Evolutionary conservation across 139 green algal species (phyloP).

Genomic region (Dunaliella sp.): DNA sequence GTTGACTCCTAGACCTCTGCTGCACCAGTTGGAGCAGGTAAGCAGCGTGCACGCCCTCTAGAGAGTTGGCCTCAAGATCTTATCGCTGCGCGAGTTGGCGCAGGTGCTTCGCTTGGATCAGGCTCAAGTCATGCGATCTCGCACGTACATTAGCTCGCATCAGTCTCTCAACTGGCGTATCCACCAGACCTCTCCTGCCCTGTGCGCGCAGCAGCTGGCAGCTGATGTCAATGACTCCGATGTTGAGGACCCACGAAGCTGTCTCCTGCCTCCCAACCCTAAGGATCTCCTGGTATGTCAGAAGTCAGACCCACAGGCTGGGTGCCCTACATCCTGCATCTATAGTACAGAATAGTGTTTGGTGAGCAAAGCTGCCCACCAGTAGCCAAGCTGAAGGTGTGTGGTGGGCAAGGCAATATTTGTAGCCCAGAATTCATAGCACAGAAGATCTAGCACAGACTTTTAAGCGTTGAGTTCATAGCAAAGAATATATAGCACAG

Average conservation of each 20-base stretch:
- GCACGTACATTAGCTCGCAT: neutral
- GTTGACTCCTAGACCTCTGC: too few species aligned
- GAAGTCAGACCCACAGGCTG: neutral
- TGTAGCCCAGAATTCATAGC: neutral
- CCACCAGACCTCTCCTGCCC: neutral
- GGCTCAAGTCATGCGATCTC: neutral
- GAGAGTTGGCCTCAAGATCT: neutral
- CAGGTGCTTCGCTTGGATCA: neutral
- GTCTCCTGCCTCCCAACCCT: conserved; percentile 2
- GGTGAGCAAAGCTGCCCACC: too few species aligned
- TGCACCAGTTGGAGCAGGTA: neutral
- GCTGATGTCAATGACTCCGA: neutral
- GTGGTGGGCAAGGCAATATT: too few species aligned
- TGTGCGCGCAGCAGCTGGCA: neutral
- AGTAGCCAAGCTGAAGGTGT: too few species aligned
- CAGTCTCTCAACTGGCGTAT: neutral
- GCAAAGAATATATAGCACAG: too few species aligned
- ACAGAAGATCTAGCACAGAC: too few species aligned
- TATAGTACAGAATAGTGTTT: too few species aligned
- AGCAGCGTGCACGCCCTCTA: neutral
- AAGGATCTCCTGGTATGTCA: neutral
- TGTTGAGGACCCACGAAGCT: neutral
- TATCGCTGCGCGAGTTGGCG: neutral
- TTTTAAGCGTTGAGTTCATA: too few species aligned
- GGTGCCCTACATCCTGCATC: too few species aligned